phyloP scores from a whole-genome alignment of 495 filamentous ascomycete genomes.

The Annulohypoxylon stygium region DNA sequence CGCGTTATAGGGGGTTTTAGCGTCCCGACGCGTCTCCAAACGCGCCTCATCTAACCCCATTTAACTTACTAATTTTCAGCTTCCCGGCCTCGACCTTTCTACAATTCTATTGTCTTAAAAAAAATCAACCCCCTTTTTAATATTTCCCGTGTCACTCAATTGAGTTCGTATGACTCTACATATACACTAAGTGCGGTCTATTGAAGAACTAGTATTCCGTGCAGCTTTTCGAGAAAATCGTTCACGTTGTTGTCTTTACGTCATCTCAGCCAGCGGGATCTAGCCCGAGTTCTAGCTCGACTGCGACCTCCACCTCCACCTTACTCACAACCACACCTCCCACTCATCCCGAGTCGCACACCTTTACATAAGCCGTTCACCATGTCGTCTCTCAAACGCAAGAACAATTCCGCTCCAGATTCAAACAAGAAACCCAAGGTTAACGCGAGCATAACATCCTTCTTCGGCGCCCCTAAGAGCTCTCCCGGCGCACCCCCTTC shows the following conservation, averaged over 20 bases:
- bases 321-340: neutral
- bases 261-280: constrained; percentile 32
- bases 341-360: neutral
- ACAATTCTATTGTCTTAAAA: constrained; percentile 27
- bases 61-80: constrained; percentile 17
- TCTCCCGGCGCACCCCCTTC: constrained; percentile 43
- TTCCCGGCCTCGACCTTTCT: constrained; percentile 10
- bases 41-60: constrained; percentile 28
- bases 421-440: constrained; percentile 80
- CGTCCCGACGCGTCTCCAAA: constrained; percentile 31
- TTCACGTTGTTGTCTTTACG: constrained; percentile 31
- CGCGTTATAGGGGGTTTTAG: constrained; percentile 25
- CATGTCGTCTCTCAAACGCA: constrained; percentile 75
- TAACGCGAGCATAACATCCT: constrained; percentile 66
- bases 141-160: neutral
- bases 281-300: constrained; percentile 20
- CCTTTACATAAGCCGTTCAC: neutral
- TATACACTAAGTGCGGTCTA: neutral
- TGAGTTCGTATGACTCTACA: constrained; percentile 11
- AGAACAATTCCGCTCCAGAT: constrained; percentile 64
- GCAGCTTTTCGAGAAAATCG: neutral
- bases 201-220: constrained; percentile 1
- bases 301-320: constrained; percentile 14
- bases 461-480: constrained; percentile 62
- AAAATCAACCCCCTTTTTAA: neutral